Conservation (phyloP, 306 rosid species). For the Arachis stenosperma region DNA sequence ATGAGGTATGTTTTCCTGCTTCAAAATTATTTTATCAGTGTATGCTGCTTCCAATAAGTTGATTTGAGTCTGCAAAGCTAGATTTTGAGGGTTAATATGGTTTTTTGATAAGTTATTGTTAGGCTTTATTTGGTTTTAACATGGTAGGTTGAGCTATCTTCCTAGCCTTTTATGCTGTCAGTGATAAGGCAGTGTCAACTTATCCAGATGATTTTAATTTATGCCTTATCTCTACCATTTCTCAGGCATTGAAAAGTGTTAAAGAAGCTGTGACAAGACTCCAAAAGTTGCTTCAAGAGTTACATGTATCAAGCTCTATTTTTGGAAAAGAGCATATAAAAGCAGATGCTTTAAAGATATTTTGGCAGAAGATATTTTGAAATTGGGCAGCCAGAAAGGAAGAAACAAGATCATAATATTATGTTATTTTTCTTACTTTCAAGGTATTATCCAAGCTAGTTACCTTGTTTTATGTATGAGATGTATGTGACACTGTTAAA, state of each 20-base stretch:
- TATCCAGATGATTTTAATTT: background rate
- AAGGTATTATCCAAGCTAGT: too few species aligned
- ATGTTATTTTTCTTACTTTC: too few species aligned
- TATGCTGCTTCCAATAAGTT: background rate
- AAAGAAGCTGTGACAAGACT: conserved; percentile 80
- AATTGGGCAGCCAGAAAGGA: too few species aligned
- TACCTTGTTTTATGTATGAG: too few species aligned
- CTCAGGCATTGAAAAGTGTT: conserved; percentile 90
- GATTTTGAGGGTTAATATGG: too few species aligned
- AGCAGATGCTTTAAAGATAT: conserved; percentile 46
- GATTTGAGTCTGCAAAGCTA: too few species aligned
- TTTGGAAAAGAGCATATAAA: conserved; percentile 92
- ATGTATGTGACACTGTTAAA: too few species aligned
- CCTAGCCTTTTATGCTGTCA: background rate
- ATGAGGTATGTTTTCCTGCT: conserved; percentile 61
- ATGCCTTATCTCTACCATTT: too few species aligned
- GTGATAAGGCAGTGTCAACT: background rate
- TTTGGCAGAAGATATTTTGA: too few species aligned
- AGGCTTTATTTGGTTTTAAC: conserved; percentile 1
- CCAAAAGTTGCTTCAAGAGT: conserved; percentile 90
- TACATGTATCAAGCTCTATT: conserved; percentile 77
- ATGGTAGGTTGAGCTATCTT: background rate
- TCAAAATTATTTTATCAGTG: conserved; percentile 17
- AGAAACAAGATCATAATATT: too few species aligned
- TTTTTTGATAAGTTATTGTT: background rate